phyloP scores from a whole-genome alignment of 345 rosid species.

The Punica granatum region DNA sequence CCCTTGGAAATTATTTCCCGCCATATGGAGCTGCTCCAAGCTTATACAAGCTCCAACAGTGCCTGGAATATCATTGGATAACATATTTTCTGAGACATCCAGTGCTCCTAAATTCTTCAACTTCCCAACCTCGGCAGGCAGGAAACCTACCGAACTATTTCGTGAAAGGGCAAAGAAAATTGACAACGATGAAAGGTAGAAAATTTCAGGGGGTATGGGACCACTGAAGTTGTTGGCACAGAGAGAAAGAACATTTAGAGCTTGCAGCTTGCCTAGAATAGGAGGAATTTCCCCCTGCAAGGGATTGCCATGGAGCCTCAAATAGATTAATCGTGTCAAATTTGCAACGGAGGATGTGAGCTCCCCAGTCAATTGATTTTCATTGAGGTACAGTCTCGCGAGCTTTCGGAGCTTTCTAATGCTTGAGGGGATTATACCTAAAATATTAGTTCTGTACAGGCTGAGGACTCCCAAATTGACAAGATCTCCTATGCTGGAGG shows the following conservation, averaged over 20 bases:
- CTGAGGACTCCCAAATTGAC: neutral
- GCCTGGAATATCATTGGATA: conserved; percentile 16
- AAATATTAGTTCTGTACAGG: neutral
- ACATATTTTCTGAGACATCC: conserved; percentile 16
- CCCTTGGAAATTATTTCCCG: conserved; percentile 14
- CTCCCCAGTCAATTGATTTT: conserved; percentile 4
- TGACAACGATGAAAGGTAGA: conserved; percentile 9
- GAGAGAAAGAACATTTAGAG: conserved; percentile 5
- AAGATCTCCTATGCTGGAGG: conserved; percentile 9
- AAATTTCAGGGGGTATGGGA: conserved; percentile 10
- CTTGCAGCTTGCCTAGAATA: conserved; percentile 11
- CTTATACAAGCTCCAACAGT: conserved; percentile 8
- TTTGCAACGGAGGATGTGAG: conserved; percentile 16
- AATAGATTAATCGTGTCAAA: neutral
- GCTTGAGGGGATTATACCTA: neutral
- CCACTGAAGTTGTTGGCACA: conserved; percentile 16
- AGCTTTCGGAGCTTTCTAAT: conserved; percentile 5
- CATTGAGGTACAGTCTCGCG: neutral
- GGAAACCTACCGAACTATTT: conserved; percentile 7
- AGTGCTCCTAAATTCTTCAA: conserved; percentile 2
- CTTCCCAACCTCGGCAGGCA: conserved; percentile 11
- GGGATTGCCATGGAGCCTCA: conserved; percentile 7
- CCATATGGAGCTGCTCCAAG: neutral
- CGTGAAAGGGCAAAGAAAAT: conserved; percentile 12
- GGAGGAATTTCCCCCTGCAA: conserved; percentile 19